Evolutionary conservation across 495 filamentous ascomycete genomes (phyloP).

Genomic region (Daldinia concentrica): DNA sequence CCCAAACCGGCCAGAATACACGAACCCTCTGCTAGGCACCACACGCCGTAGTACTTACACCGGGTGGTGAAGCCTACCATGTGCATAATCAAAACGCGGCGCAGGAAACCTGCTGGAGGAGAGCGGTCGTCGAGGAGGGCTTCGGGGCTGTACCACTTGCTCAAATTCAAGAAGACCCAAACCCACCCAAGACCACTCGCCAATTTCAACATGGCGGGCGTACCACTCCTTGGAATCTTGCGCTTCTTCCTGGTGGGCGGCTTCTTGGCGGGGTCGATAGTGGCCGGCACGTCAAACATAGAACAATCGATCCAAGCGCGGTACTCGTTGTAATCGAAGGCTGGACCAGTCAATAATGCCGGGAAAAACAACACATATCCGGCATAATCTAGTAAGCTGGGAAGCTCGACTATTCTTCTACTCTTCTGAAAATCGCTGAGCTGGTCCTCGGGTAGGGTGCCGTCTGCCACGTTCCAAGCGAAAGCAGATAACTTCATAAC

Average conservation of each 20-base stretch:
- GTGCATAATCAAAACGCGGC: conserved; percentile 78
- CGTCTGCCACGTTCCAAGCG: conserved; percentile 97
- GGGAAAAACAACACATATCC: conserved; percentile 97
- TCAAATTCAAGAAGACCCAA: conserved; percentile 76
- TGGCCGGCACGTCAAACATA: conserved; percentile 88
- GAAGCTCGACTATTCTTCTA: conserved; percentile 76
- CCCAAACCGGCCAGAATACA: conserved; percentile 95
- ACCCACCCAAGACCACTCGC: conserved; percentile 80
- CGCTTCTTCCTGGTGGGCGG: conserved; percentile 90
- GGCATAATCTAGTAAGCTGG: conserved; percentile 77
- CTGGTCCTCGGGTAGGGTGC: conserved; percentile 76
- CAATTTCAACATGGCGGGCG: conserved; percentile 82
- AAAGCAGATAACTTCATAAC: conserved; percentile 98
- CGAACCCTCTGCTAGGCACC: conserved; percentile 90
- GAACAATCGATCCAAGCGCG: conserved; percentile 89
- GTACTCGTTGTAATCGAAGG: conserved; percentile 95
- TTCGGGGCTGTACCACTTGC: conserved; percentile 68
- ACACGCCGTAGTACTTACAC: conserved; percentile 95
- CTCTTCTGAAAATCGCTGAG: conserved; percentile 89
- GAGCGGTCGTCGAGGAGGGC: conserved; percentile 69
- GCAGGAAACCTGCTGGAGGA: conserved; percentile 71
- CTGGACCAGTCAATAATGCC: conserved; percentile 82
- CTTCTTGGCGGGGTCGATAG: conserved; percentile 78
- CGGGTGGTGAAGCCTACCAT: conserved; percentile 83
- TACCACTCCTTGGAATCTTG: conserved; percentile 91